Evolutionary conservation across 2,329 filamentous ascomycete species (phyloP).

Genomic region (Arthroderma uncinatum): DNA sequence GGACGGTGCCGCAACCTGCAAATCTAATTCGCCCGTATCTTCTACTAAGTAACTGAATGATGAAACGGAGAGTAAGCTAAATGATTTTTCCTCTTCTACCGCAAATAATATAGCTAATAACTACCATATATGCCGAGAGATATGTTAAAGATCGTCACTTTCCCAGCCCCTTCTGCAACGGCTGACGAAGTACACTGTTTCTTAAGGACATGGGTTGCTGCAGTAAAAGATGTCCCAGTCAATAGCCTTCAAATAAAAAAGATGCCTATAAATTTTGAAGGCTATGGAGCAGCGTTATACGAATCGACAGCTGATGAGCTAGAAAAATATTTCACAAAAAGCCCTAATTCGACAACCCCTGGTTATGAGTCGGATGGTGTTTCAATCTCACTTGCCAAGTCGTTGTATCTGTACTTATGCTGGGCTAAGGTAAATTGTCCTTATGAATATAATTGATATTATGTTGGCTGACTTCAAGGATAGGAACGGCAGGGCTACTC

Average conservation of each 20-base stretch:
- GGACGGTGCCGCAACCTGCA: no score
- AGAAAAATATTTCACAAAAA: background rate
- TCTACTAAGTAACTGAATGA: no score
- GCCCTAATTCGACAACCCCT: no score
- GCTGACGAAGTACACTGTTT: background rate
- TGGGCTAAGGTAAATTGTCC: no score
- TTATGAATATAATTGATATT: no score
- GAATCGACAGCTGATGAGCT: background rate
- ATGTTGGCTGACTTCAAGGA: no score
- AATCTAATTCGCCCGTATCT: no score
- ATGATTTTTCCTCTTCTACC: no score
- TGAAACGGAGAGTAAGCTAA: no score
- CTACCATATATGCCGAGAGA: background rate
- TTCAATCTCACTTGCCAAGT: background rate
- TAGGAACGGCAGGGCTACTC: no score
- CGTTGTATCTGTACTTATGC: background rate
- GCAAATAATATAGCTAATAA: no score
- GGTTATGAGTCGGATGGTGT: background rate
- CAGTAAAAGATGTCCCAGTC: background rate
- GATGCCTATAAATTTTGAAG: background rate
- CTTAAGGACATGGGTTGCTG: background rate
- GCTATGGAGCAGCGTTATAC: background rate
- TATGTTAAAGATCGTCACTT: background rate
- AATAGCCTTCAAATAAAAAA: background rate
- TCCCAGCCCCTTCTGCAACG: background rate